Conservation (phyloP, 2,329 filamentous ascomycete species). For the Periconia digitata region DNA sequence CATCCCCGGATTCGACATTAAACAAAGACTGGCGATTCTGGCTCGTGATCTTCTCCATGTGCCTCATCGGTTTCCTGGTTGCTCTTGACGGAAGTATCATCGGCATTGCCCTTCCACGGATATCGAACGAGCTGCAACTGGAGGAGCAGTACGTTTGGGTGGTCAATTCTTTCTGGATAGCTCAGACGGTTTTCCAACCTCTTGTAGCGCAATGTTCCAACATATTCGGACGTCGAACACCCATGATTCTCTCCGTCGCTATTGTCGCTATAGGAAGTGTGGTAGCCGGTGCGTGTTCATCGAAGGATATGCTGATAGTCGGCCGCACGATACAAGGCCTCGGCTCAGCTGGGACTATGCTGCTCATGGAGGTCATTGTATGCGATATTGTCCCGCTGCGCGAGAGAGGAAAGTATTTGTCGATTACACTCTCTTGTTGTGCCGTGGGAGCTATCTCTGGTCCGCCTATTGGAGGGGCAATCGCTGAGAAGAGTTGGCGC, state of each 20-base stretch:
- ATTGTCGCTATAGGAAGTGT: conserved; percentile 57
- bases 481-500: conserved; percentile 44
- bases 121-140: neutral
- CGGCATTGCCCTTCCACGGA: conserved; percentile 7
- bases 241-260: conserved; percentile 41
- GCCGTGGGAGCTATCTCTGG: conserved; percentile 31
- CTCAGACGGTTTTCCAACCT: conserved; percentile 22
- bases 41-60: conserved; percentile 32
- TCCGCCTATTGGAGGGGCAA: conserved; percentile 34
- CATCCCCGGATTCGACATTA: no score
- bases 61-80: conserved; percentile 22
- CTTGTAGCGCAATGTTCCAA: conserved; percentile 9
- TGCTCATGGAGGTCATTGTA: conserved; percentile 53
- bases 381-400: conserved; percentile 54
- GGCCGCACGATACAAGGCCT: conserved; percentile 60
- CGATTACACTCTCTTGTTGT: conserved; percentile 28
- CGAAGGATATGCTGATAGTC: conserved; percentile 52
- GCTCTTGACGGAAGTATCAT: conserved; percentile 35
- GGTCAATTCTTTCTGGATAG: conserved; percentile 34
- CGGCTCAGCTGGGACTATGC: conserved; percentile 50
- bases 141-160: conserved; percentile 37
- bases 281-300: conserved; percentile 53
- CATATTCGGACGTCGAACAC: conserved; percentile 45
- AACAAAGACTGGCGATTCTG: conserved; percentile 16
- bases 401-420: conserved; percentile 47